Conservation (phyloP, 148 eudicot genomes). For the Chenopodium suecicum region DNA sequence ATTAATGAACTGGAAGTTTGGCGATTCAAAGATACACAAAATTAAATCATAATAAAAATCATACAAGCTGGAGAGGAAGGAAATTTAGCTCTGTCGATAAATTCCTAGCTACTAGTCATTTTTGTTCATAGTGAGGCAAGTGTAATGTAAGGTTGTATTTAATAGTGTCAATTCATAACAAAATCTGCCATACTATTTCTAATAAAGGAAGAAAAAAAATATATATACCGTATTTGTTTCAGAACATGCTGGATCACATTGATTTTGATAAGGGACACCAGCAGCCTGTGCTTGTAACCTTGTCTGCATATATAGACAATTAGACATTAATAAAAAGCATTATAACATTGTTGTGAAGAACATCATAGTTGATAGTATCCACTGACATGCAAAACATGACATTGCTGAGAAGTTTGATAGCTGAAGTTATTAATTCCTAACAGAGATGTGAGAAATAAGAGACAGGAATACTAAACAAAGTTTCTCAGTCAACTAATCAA, state of each 20-base stretch:
- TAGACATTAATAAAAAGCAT: not conserved
- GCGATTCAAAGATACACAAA: not conserved
- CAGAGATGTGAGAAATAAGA: not conserved
- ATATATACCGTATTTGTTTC: constrained; percentile 46
- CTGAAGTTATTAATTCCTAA: too few relatives aligned
- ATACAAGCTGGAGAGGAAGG: not conserved
- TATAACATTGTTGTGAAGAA: not conserved
- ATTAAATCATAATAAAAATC: not conserved
- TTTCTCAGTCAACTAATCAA: not conserved
- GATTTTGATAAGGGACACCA: constrained; percentile 54
- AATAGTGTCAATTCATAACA: not conserved
- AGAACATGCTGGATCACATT: constrained; percentile 44
- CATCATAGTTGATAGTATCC: too few relatives aligned
- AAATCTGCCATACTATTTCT: not conserved
- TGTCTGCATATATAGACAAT: constrained; percentile 44
- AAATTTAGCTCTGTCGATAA: not conserved
- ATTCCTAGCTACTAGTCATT: not conserved
- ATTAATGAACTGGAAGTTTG: not conserved
- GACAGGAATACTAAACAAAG: not conserved
- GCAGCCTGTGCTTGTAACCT: constrained; percentile 99
- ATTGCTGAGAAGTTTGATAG: too few relatives aligned
- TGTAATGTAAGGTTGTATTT: not conserved
- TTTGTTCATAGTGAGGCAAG: not conserved
- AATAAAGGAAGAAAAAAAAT: constrained; percentile 4
- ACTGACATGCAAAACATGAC: too few relatives aligned